Evolutionary conservation across 306 rosid genomes (phyloP).

Genomic region (Luffa aegyptiaca): DNA sequence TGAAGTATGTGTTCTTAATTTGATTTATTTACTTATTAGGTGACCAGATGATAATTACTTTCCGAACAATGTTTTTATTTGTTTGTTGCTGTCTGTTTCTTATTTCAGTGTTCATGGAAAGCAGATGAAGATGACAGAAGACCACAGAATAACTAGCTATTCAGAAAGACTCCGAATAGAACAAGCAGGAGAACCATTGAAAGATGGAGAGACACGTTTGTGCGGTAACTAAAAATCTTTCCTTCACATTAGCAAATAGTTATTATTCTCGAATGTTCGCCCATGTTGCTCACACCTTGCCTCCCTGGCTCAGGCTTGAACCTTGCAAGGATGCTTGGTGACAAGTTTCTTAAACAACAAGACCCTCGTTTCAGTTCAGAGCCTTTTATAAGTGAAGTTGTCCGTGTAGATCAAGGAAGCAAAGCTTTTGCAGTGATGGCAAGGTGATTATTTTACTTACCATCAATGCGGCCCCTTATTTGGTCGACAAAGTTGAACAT

Average conservation of each 20-base stretch:
- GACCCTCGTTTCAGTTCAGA: constrained; percentile 89
- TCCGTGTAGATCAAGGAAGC: constrained; percentile 47
- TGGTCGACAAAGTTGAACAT: too few relatives aligned
- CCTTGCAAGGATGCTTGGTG: constrained; percentile 97
- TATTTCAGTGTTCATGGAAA: constrained; percentile 64
- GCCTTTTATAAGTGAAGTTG: constrained; percentile 70
- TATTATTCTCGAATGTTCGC: not conserved
- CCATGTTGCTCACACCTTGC: constrained; percentile 15
- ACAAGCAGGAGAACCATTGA: constrained; percentile 73
- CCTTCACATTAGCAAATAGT: not conserved
- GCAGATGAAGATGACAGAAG: constrained; percentile 74
- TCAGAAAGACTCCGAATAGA: constrained; percentile 69
- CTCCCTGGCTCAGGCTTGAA: constrained; percentile 58
- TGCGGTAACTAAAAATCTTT: constrained; percentile 40
- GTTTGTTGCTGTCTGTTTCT: not conserved
- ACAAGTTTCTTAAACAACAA: constrained; percentile 93
- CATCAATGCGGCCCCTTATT: not conserved
- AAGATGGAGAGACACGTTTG: constrained; percentile 84
- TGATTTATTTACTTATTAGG: constrained; percentile 9
- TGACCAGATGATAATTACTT: not conserved
- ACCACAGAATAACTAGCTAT: constrained; percentile 62
- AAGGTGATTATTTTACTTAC: constrained; percentile 51
- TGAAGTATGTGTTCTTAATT: constrained; percentile 46
- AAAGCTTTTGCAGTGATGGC: constrained; percentile 69
- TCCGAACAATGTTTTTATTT: not conserved